Percentiles rank a stretch among this genome's conserved stretches.
Conservation (phyloP, 257 asterid genomes). For the Scutellaria baicalensis region DNA sequence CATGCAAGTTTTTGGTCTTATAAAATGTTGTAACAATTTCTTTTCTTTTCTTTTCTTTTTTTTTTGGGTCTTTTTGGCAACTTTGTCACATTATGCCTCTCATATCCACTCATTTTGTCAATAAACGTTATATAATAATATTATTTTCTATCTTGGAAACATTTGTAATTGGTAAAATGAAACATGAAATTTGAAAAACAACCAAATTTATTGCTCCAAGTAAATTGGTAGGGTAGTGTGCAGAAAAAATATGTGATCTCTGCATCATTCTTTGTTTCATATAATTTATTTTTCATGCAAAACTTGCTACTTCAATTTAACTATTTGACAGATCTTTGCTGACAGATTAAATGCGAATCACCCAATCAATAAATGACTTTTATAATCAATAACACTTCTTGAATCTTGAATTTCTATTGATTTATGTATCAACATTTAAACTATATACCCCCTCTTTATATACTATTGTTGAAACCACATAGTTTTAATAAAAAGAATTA, state of each 20-base stretch:
- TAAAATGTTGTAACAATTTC: background rate
- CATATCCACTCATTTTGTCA: too few species aligned
- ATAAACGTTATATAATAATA: too few species aligned
- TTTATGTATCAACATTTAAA: background rate
- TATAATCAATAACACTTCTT: background rate
- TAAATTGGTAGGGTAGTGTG: background rate
- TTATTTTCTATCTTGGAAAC: too few species aligned
- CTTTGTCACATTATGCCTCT: background rate
- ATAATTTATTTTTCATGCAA: slow-evolving; percentile 3
- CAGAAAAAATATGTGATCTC: background rate
- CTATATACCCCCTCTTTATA: too few species aligned
- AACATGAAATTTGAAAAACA: too few species aligned
- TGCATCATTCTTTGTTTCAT: background rate
- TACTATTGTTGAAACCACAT: too few species aligned
- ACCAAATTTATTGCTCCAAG: background rate
- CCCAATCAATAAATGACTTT: background rate
- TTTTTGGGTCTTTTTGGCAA: background rate
- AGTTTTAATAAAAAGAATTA: too few species aligned
- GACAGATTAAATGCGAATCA: slow-evolving; percentile 10
- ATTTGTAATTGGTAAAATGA: too few species aligned
- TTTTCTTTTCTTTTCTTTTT: background rate
- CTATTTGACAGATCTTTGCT: background rate
- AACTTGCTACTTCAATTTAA: background rate
- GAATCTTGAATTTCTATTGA: background rate
- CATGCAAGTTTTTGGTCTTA: slow-evolving; percentile 2